Evolutionary conservation across 192 early-diverging fungal species (phyloP), one percentile per base, ranked within the genome.

Genomic region (Backusella westeae): DNA sequence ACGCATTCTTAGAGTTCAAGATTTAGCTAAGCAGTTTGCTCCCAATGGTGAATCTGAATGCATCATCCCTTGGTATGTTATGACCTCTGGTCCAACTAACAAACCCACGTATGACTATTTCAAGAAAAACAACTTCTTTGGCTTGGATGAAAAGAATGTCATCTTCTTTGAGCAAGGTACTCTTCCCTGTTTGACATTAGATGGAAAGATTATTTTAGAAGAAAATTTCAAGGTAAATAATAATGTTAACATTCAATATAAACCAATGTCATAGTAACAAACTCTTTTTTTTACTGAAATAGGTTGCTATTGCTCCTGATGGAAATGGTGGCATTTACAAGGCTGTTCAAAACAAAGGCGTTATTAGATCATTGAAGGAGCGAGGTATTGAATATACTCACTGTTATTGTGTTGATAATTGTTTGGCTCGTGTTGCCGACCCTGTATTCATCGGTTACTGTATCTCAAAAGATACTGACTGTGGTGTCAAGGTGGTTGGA

Each of bases 391-490:
- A 92, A 78, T 96, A 93, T 83, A 84, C 96, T n/a, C 98, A 99
- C 83, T 92, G 92, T 39, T 98, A 97, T 88, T 96, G 97, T 79
- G 97, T 99, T 49, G 98, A 99, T 84, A 99, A 99, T 84, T 96
- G 97, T 69, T 85, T 99, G 19, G 96, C 96, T 75, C 93, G 93
- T 63, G 97, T 99, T 10, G 97, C 96, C 4, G 96, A 98, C 81
- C 98, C 98, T n/a, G 91, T 94, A 42, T 99, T 99, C 75, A 88
- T 98, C 78, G 97, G 96, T 38, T 97, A 97, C 87, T 94, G 95
- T 77, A 87, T 96, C 41, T 89, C 86, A 38, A 93, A 95, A 72
- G 90, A 92, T 68, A 94, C 97, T 70, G 94, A 97, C 69, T 98
- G 96, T 85, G 97, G 98, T 65, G 96, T 93, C 71, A 96, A 98